phyloP scores from a whole-genome alignment of 2,329 filamentous ascomycete genomes.

The Colletotrichum sp. region DNA sequence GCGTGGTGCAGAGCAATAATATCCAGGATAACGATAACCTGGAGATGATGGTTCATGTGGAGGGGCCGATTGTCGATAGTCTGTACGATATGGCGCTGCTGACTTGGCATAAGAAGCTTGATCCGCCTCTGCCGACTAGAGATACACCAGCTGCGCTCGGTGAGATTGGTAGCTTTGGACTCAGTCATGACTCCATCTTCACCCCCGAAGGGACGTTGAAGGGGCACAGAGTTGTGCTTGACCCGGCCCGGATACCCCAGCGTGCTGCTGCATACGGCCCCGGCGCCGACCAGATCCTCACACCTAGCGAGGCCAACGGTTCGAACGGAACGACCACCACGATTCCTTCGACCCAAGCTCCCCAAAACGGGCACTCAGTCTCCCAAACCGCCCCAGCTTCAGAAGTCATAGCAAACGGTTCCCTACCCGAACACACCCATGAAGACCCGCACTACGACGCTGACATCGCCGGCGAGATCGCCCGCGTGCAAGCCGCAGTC shows the following conservation, averaged over 20 bases:
- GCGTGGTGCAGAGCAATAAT: slow-evolving; percentile 78
- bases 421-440: background rate
- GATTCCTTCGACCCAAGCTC: background rate
- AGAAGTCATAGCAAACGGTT: background rate
- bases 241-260: background rate
- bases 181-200: background rate
- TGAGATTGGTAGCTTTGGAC: slow-evolving; percentile 18
- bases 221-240: background rate
- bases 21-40: slow-evolving; percentile 80
- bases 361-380: background rate
- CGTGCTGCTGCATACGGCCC: background rate
- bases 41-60: slow-evolving; percentile 80
- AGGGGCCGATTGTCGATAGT: slow-evolving; percentile 78
- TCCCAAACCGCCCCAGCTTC: no score
- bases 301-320: background rate
- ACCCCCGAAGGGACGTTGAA: background rate
- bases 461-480: background rate
- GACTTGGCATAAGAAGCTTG: slow-evolving; percentile 70
- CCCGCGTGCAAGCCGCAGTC: slow-evolving; percentile 63
- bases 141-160: slow-evolving; percentile 48
- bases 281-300: background rate
- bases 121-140: slow-evolving; percentile 63
- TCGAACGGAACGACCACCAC: background rate
- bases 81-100: slow-evolving; percentile 77
- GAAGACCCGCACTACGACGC: background rate